Conservation (phyloP, 2,329 filamentous ascomycete genomes). For the Pseudogymnoascus sp. region DNA sequence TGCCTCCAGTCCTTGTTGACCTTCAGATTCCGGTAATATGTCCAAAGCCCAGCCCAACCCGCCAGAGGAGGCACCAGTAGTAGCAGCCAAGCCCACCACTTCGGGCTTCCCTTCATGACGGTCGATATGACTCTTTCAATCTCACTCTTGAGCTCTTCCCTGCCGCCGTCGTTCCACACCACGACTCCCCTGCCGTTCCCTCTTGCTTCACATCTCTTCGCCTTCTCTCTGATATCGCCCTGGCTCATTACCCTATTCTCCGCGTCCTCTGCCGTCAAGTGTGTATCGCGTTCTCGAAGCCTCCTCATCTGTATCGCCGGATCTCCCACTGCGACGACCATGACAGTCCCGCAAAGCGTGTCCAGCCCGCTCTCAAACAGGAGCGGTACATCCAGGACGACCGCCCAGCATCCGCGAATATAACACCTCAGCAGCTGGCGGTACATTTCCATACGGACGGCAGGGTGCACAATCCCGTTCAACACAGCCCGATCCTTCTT, state of each 20-base stretch:
- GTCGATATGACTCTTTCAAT: slow-evolving; percentile 56
- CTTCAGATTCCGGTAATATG: slow-evolving; percentile 61
- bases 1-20: slow-evolving; percentile 64
- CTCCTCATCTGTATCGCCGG: slow-evolving; percentile 74
- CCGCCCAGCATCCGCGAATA: slow-evolving; percentile 70
- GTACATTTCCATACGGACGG: slow-evolving; percentile 77
- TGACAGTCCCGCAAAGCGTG: slow-evolving; percentile 70
- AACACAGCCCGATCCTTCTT: slow-evolving; percentile 65
- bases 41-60: slow-evolving; percentile 58
- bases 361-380: slow-evolving; percentile 87
- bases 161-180: slow-evolving; percentile 81
- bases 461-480: slow-evolving; percentile 88
- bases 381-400: slow-evolving; percentile 85
- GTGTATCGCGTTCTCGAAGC: slow-evolving; percentile 64
- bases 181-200: slow-evolving; percentile 62
- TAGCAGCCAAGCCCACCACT: slow-evolving; percentile 62
- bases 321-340: slow-evolving; percentile 80
- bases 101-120: slow-evolving; percentile 48
- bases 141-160: slow-evolving; percentile 58
- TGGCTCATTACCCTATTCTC: slow-evolving; percentile 80
- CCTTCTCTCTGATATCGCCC: slow-evolving; percentile 78
- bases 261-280: slow-evolving; percentile 78
- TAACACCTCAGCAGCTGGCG: slow-evolving; percentile 65
- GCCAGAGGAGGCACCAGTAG: slow-evolving; percentile 68
- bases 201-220: slow-evolving; percentile 60